phyloP scores from a whole-genome alignment of 495 filamentous ascomycete species.

The Apiosordaria backusii region DNA sequence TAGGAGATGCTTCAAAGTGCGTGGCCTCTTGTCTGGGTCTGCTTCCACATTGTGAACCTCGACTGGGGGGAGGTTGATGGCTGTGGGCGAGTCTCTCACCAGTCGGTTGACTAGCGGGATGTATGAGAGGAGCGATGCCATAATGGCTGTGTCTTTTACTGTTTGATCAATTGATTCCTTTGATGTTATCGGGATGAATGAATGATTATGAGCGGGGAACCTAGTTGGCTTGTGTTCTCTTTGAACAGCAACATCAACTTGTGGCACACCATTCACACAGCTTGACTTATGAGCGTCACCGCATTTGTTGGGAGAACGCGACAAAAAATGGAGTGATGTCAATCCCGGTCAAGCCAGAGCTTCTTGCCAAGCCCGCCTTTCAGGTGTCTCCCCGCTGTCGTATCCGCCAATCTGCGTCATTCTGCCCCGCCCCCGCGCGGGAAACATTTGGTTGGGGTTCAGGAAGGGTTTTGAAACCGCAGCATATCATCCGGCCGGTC shows the following conservation, averaged over 20 bases:
- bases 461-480: not conserved
- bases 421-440: constrained; percentile 17
- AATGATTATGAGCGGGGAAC: not conserved
- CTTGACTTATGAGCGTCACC: not conserved
- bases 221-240: not conserved
- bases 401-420: not conserved
- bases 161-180: not conserved
- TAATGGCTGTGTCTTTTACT: constrained; percentile 14
- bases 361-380: not conserved
- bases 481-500: not conserved
- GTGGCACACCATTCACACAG: not conserved
- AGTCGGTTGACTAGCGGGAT: constrained; percentile 47
- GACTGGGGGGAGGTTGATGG: constrained; percentile 65
- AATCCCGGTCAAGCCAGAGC: constrained; percentile 17
- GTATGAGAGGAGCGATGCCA: constrained; percentile 47
- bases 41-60: constrained; percentile 75
- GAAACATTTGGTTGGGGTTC: not conserved
- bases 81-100: constrained; percentile 28
- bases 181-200: not conserved
- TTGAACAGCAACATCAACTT: not conserved
- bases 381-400: not conserved
- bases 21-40: constrained; percentile 67
- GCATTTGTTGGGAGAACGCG: constrained; percentile 12
- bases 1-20: constrained; percentile 85
- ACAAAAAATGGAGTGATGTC: constrained; percentile 18